Percentiles rank a stretch among this genome's conserved stretches.
phyloP scores from a whole-genome alignment of 202 grass and related monocot species.

The Zizania palustris region DNA sequence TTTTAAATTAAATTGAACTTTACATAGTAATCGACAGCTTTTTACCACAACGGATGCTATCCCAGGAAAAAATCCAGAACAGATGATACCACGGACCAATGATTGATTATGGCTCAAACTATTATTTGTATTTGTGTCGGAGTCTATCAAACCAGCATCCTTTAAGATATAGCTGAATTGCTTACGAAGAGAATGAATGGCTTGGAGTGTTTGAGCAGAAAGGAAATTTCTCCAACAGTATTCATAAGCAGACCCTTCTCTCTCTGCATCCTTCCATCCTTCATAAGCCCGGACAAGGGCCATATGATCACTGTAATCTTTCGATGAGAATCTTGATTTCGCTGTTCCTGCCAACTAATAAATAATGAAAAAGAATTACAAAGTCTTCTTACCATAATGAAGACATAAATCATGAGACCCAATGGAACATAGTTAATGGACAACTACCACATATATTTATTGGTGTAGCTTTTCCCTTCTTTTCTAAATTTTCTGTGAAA shows the following conservation, averaged over 20 bases:
- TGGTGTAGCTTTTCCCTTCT: neutral
- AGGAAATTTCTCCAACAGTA: slow-evolving; percentile 98
- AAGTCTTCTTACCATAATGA: slow-evolving; percentile 21
- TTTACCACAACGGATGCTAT: slow-evolving; percentile 95
- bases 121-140: slow-evolving; percentile 65
- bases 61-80: slow-evolving; percentile 91
- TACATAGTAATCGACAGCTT: neutral
- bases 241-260: slow-evolving; percentile 91
- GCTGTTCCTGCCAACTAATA: slow-evolving; percentile 89
- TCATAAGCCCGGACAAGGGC: slow-evolving; percentile 91
- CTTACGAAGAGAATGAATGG: slow-evolving; percentile 93
- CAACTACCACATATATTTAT: too few species aligned
- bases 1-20: slow-evolving; percentile 16
- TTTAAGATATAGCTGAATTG: slow-evolving; percentile 95
- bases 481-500: slow-evolving; percentile 7
- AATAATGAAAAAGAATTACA: slow-evolving; percentile 21
- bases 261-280: slow-evolving; percentile 97
- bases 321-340: slow-evolving; percentile 94
- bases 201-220: slow-evolving; percentile 93
- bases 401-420: slow-evolving; percentile 7
- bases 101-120: slow-evolving; percentile 95
- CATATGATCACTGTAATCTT: slow-evolving; percentile 99
- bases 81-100: slow-evolving; percentile 85
- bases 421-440: neutral
- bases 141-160: slow-evolving; percentile 76